Conservation (phyloP, 305 asterid species). For the Plantago coronopus region DNA sequence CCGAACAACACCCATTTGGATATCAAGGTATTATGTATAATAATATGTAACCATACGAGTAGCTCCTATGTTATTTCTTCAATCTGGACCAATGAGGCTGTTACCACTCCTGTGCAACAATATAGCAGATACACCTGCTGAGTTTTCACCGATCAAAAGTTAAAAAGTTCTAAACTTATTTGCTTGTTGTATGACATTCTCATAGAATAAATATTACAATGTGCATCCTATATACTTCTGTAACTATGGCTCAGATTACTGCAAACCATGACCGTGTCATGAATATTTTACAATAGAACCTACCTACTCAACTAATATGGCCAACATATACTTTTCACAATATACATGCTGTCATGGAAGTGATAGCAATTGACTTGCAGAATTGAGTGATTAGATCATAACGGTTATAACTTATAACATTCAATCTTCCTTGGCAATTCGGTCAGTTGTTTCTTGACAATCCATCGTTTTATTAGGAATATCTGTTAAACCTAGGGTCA, state of each 20-base stretch:
- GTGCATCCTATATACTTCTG: too few species aligned
- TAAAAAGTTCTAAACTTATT: slow-evolving; percentile 5
- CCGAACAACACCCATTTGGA: slow-evolving; percentile 26
- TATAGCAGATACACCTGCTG: too few species aligned
- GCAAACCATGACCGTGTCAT: not conserved
- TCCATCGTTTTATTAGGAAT: not conserved
- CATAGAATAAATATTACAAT: too few species aligned
- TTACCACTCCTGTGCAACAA: too few species aligned
- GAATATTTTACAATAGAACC: not conserved
- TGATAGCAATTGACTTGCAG: slow-evolving; percentile 7
- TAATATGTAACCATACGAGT: not conserved
- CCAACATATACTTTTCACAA: not conserved
- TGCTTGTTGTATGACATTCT: not conserved
- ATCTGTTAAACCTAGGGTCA: not conserved
- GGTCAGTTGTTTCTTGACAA: not conserved
- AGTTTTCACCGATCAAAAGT: too few species aligned
- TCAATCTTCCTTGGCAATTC: not conserved
- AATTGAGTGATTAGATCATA: not conserved
- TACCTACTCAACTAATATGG: not conserved
- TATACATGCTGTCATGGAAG: not conserved
- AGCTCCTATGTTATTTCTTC: not conserved
- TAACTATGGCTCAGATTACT: not conserved
- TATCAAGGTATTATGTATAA: slow-evolving; percentile 31
- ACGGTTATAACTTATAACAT: not conserved
- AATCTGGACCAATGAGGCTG: not conserved